Base-by-base conservation (phyloP, 2,329 filamentous ascomycete species). In the Clonostachys sp. region DNA sequence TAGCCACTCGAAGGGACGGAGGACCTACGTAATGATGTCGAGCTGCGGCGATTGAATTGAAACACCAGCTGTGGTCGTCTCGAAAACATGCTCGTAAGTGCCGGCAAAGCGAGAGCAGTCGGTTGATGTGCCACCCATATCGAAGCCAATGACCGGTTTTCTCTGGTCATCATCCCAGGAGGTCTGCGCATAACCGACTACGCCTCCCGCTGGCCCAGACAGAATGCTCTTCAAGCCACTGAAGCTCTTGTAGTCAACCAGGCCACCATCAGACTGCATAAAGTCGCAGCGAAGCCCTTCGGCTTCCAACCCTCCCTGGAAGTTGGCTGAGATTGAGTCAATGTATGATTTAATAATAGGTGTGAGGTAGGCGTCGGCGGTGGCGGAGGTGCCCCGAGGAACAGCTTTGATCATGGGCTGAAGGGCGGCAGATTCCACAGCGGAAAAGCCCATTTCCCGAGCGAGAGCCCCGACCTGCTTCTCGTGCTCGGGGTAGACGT, bases 321-420 rank as follows among this genome's bases (percentile, higher is more conserved):
- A 87, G 0, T 84, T 83, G 4, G 75, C 72, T 50, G 78, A 73
- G 55, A 89, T 87, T 8, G 80, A 78, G 41, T 78, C 72, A 46
- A 88, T 83, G 57, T 88, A 89, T 54, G 82, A 81, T 45, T 78
- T 75, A 53, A 88, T 87, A 3, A 83, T 80, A 0, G 85, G 85
- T 2, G 86, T 87, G 16, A 88, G 71, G 55, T 89, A 89, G 5
- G 85, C 84, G 60, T 88, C 85, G 6, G 84, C 84, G 56, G 82
- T 86, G 2, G 82, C 81, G 8, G 83, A 87, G 2, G 81, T 87
- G 17, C 81, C 80, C 55, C 85, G 66, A 12, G 82, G 80, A 2
- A 87, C 78, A 30, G 86, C 71, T 61, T 88, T 87, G 64, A 88
- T 87, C 68, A 86, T 85, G 2, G 83, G 83, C 72, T 86, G 85